Evolutionary conservation across 164 flowering plant species (phyloP).

Genomic region (Tetracentron sinense): DNA sequence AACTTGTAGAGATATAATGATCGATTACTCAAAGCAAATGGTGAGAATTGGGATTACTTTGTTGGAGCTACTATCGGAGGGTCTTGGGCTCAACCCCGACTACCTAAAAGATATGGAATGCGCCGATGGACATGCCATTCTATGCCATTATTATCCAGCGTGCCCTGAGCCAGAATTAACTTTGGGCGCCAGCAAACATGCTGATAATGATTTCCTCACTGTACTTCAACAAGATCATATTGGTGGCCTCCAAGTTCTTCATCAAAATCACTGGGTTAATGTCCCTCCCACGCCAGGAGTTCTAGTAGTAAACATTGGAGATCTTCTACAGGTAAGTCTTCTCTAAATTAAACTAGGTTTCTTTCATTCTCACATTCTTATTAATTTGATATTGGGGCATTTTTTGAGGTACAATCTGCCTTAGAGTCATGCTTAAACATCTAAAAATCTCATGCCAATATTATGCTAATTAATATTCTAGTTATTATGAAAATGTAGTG

Average conservation of each 20-base stretch:
- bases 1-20: constrained; percentile 10
- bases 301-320: constrained; percentile 5
- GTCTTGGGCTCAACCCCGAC: constrained; percentile 25
- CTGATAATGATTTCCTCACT: constrained; percentile 9
- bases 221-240: constrained; percentile 20
- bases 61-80: constrained; percentile 22
- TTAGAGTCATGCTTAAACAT: too few relatives aligned
- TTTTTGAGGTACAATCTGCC: too few relatives aligned
- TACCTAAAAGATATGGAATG: constrained; percentile 23
- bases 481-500: too few relatives aligned
- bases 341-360: too few relatives aligned
- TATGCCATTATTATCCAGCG: constrained; percentile 27
- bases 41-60: constrained; percentile 7
- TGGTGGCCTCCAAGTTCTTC: constrained; percentile 28
- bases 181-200: constrained; percentile 8
- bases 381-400: too few relatives aligned
- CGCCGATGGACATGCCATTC: constrained; percentile 9
- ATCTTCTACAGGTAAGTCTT: constrained; percentile 10
- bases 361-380: too few relatives aligned
- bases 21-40: constrained; percentile 14
- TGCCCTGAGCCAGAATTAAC: constrained; percentile 25
- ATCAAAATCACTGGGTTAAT: constrained; percentile 24
- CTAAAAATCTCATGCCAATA: too few relatives aligned
- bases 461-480: too few relatives aligned
- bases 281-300: constrained; percentile 15